phyloP scores from a whole-genome alignment of 2,329 filamentous ascomycete species.

The Trichoderma harzianum region DNA sequence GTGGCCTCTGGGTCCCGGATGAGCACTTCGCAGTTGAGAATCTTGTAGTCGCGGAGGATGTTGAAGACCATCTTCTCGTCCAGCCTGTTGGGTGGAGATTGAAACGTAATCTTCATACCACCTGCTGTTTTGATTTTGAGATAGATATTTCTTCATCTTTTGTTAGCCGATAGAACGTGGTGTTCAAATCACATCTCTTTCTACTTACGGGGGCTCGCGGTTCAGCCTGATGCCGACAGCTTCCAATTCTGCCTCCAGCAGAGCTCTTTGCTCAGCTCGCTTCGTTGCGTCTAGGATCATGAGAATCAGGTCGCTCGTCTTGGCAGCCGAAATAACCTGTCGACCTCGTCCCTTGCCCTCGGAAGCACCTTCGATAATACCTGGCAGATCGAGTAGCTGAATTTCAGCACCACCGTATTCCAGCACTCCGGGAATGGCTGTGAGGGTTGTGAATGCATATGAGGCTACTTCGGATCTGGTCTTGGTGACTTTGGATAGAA shows the following conservation, averaged over 20 bases:
- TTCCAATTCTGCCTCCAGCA: conserved; percentile 89
- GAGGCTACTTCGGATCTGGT: conserved; percentile 94
- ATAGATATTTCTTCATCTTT: conserved; percentile 76
- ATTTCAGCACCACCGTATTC: conserved; percentile 98
- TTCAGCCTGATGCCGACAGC: conserved; percentile 94
- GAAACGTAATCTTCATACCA: conserved; percentile 98
- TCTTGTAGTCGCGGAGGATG: conserved; percentile 97
- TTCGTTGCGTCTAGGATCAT: conserved; percentile 98
- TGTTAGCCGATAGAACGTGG: conserved; percentile 19
- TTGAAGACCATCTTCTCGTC: conserved; percentile 99
- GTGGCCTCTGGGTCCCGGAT: conserved; percentile 93
- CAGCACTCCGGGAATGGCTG: conserved; percentile 92
- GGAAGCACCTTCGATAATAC: conserved; percentile 95
- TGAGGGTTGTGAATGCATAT: conserved; percentile 96
- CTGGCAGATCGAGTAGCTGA: conserved; percentile 92
- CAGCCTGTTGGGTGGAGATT: conserved; percentile 79
- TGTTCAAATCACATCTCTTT: not conserved
- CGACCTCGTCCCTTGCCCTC: conserved; percentile 94
- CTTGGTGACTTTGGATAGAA: conserved; percentile 98
- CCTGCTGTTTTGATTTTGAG: conserved; percentile 93
- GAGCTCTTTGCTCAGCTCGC: conserved; percentile 83
- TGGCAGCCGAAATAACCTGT: conserved; percentile 96
- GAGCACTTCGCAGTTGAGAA: conserved; percentile 94
- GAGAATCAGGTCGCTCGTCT: conserved; percentile 94
- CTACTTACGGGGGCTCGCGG: conserved; percentile 75